Evolutionary conservation across 2,329 filamentous ascomycete species (phyloP).

Genomic region (Fusarium keratoplasticum): DNA sequence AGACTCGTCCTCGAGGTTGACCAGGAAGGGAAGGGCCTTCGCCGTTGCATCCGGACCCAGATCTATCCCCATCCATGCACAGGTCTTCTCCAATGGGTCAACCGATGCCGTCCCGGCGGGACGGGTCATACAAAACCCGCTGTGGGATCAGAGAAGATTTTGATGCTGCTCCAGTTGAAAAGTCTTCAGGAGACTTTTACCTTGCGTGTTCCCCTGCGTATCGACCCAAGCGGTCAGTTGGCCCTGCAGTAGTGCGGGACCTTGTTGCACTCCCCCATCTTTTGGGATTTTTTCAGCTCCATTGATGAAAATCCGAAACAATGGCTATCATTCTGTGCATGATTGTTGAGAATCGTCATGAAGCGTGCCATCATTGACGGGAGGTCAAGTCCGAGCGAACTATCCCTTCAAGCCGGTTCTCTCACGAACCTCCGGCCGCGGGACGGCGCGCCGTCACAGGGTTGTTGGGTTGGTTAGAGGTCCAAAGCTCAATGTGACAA

Average conservation of each 20-base stretch:
- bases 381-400: neutral
- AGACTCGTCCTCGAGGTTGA: neutral
- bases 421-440: constrained; percentile 11
- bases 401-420: neutral
- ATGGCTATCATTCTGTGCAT: neutral
- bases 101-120: constrained; percentile 11
- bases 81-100: constrained; percentile 1
- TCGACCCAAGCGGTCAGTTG: constrained; percentile 19
- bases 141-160: neutral
- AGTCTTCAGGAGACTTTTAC: constrained; percentile 29
- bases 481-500: constrained; percentile 8
- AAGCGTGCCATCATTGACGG: neutral
- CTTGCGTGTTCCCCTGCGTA: constrained; percentile 23
- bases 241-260: constrained; percentile 24
- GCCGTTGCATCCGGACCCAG: constrained; percentile 13
- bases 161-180: constrained; percentile 18
- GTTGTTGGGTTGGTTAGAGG: constrained; percentile 17
- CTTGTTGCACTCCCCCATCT: constrained; percentile 14
- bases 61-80: constrained; percentile 7
- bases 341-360: constrained; percentile 1
- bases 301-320: constrained; percentile 1
- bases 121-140: constrained; percentile 15
- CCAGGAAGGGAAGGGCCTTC: neutral
- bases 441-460: constrained; percentile 22
- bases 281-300: constrained; percentile 8